Conservation (phyloP, 345 rosid genomes). For the Citrus reticulata region DNA sequence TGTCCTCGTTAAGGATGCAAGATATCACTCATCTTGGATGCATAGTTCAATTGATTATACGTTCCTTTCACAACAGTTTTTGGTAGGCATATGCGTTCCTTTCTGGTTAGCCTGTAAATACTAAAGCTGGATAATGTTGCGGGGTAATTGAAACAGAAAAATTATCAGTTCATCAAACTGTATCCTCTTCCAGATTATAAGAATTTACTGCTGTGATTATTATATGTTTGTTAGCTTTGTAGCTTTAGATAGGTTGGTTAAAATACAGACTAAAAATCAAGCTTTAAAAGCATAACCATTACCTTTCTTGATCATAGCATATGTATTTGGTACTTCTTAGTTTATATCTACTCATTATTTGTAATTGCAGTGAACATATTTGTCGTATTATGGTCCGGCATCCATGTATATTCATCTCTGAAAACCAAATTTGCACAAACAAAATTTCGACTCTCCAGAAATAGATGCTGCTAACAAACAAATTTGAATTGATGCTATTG, state of each 20-base stretch:
- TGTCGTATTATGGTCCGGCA: neutral
- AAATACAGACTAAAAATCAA: neutral
- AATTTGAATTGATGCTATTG: slow-evolving; percentile 11
- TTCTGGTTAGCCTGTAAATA: neutral
- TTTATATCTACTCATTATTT: no score
- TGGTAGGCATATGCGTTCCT: no score
- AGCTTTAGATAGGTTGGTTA: neutral
- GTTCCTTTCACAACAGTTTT: neutral
- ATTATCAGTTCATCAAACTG: neutral
- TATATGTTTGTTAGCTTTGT: no score
- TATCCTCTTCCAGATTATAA: neutral
- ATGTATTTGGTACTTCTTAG: no score
- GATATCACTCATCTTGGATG: neutral
- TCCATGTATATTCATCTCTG: neutral
- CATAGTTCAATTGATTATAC: neutral
- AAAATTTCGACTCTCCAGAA: slow-evolving; percentile 15
- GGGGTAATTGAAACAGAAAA: neutral
- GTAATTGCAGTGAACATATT: no score
- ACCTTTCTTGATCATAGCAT: no score
- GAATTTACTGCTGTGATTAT: no score
- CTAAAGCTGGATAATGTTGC: no score
- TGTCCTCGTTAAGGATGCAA: neutral
- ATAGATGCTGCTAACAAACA: neutral
- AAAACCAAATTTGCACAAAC: slow-evolving; percentile 9
- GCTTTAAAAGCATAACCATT: neutral